phyloP scores from a whole-genome alignment of 805 yeast species.

The Saccharomycopsis sp. region DNA sequence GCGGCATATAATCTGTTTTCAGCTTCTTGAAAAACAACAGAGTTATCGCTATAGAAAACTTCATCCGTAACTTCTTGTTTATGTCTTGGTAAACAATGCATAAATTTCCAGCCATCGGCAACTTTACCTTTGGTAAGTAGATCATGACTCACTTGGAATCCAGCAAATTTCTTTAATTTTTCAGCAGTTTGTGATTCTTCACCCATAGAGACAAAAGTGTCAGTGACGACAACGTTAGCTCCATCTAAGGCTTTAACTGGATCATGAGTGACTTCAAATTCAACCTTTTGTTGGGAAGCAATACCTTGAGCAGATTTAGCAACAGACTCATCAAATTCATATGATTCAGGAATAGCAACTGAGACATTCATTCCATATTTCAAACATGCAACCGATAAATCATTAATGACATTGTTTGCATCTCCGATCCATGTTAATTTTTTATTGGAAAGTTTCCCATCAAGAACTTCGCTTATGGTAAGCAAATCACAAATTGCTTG shows the following conservation, averaged over 20 bases:
- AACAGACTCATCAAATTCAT: slow-evolving; percentile 54
- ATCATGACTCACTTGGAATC: slow-evolving; percentile 74
- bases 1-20: slow-evolving; percentile 96
- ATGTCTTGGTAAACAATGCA: slow-evolving; percentile 98
- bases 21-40: slow-evolving; percentile 91
- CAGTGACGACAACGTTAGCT: slow-evolving; percentile 86
- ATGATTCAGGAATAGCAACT: slow-evolving; percentile 76
- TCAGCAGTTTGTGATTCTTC: slow-evolving; percentile 73
- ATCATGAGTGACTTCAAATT: slow-evolving; percentile 56
- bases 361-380: slow-evolving; percentile 78
- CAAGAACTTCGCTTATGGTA: slow-evolving; percentile 77
- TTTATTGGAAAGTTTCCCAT: slow-evolving; percentile 36
- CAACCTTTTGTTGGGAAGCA: slow-evolving; percentile 43
- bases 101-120: slow-evolving; percentile 69
- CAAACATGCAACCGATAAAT: slow-evolving; percentile 80
- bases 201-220: slow-evolving; percentile 98
- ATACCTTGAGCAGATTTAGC: slow-evolving; percentile 46
- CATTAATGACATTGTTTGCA: slow-evolving; percentile 92
- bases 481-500: slow-evolving; percentile 90
- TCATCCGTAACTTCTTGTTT: slow-evolving; percentile 91
- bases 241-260: slow-evolving; percentile 65
- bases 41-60: slow-evolving; percentile 76
- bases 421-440: slow-evolving; percentile 96
- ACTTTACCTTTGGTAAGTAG: slow-evolving; percentile 56
- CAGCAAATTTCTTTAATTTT: slow-evolving; percentile 74